phyloP scores from a whole-genome alignment of 2,329 filamentous ascomycete species.

The Ceratocystiopsis brevicomis region DNA sequence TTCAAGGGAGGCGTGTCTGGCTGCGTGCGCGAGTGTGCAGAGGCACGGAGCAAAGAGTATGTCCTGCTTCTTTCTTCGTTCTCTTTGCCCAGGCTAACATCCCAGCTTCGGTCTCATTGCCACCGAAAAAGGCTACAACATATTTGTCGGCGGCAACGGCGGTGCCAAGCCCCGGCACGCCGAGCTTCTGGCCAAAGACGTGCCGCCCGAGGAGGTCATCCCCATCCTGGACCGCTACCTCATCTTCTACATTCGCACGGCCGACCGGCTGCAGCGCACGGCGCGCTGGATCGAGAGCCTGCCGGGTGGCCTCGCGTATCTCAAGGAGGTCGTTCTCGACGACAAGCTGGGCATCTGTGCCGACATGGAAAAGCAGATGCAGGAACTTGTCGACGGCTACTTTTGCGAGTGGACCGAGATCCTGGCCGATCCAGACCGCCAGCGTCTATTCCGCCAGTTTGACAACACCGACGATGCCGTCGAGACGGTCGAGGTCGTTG shows the following conservation, averaged over 20 bases:
- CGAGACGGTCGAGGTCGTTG: slow-evolving; percentile 49
- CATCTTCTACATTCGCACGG: slow-evolving; percentile 85
- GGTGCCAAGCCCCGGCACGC: slow-evolving; percentile 70
- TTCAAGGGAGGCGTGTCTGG: slow-evolving; percentile 80
- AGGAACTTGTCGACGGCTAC: slow-evolving; percentile 62
- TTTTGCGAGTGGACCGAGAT: slow-evolving; percentile 89
- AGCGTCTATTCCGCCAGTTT: slow-evolving; percentile 55
- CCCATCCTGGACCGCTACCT: slow-evolving; percentile 76
- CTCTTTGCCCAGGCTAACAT: no score
- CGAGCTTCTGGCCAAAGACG: slow-evolving; percentile 71
- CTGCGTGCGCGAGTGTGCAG: slow-evolving; percentile 82
- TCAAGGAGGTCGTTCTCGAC: slow-evolving; percentile 63
- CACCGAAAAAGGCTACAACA: slow-evolving; percentile 83
- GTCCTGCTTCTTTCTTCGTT: slow-evolving; percentile 11
- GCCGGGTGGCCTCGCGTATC: slow-evolving; percentile 67
- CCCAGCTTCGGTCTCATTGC: slow-evolving; percentile 78
- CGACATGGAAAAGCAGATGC: slow-evolving; percentile 74
- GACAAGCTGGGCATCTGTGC: slow-evolving; percentile 75
- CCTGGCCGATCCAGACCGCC: slow-evolving; percentile 46
- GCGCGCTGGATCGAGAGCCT: slow-evolving; percentile 74
- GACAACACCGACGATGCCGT: slow-evolving; percentile 59
- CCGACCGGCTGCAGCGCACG: slow-evolving; percentile 75
- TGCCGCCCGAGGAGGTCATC: slow-evolving; percentile 63
- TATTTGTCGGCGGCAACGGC: slow-evolving; percentile 79
- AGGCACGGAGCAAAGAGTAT: slow-evolving; percentile 81